Conservation (phyloP, 2,329 filamentous ascomycete species). For the Colletotrichum sp. region DNA sequence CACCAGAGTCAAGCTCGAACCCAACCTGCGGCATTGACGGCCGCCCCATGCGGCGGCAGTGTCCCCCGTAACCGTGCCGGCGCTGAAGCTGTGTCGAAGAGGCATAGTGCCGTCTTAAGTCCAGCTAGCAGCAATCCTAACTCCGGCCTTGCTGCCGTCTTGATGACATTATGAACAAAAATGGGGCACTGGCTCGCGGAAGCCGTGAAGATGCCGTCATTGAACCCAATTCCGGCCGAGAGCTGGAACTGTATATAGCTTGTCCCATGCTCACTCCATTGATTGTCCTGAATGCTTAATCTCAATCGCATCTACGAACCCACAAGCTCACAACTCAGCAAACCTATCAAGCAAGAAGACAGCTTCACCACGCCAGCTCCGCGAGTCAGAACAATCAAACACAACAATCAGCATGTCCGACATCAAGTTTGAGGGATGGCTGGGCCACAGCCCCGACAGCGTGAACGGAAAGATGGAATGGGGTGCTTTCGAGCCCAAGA, state of each 20-base stretch:
- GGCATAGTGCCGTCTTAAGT: conserved; percentile 9
- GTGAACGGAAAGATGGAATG: conserved; percentile 59
- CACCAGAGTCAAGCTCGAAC: background rate
- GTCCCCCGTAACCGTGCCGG: background rate
- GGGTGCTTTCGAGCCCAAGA: conserved; percentile 65
- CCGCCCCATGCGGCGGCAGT: background rate
- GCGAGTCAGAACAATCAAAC: background rate
- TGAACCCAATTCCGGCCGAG: background rate
- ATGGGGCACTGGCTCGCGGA: background rate
- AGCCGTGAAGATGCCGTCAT: conserved; percentile 16
- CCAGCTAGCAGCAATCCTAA: background rate
- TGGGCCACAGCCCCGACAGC: conserved; percentile 46
- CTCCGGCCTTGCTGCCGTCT: background rate
- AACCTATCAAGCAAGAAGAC: accelerated
- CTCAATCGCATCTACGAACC: background rate
- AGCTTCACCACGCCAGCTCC: background rate
- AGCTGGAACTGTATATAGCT: background rate
- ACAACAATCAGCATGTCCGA: conserved; percentile 30
- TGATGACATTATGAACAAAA: conserved; percentile 5
- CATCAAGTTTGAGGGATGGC: conserved; percentile 57
- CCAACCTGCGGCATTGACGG: background rate
- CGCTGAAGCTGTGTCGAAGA: background rate
- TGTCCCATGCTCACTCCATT: background rate
- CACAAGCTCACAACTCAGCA: background rate
- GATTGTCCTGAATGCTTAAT: accelerated